Base-by-base conservation (phyloP, 2,329 filamentous ascomycete species). In the Knufia petricola region DNA sequence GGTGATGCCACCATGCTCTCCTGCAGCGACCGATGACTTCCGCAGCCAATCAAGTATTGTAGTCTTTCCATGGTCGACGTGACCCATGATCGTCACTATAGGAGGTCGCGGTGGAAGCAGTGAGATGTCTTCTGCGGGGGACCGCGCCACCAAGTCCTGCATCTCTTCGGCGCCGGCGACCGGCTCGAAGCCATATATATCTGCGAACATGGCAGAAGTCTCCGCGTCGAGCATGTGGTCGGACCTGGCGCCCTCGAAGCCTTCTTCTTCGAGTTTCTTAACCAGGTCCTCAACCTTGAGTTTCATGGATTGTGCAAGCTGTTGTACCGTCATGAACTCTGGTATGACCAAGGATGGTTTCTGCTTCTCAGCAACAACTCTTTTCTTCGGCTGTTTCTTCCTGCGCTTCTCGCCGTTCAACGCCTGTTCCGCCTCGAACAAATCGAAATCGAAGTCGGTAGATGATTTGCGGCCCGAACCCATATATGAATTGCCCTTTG, bases 1-100 rank as follows among this genome's bases (percentile, higher is more conserved):
- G 0, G 92, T 98, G 62, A 98, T 98, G 30, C 92, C 92, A 54
- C 92, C 92, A 62, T 95, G 89, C 64, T 98, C 92, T 47, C 84
- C 81, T 4, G 87, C 87, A 36, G 84, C 94, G 37, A 98, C 81
- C 4, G 88, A 95, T 1, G 89, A 92, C 59, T 95, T 94, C 31
- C 92, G 85, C 38, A 98, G 73, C 69, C 83, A 96, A 63, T 98
- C 92, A 8, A 98, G 74, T 36, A 98, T 81, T 0, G 94, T 98
- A 0, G 92, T 98, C 71, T 98, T 98, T 47, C 92, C 92, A 64
- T 98, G 92, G 63, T 98, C 94, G 59, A 98, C 92, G 56, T 98
- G 92, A 2, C 92, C 92, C 94, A 98, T 98, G 61, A 98, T 98
- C 0, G 94, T 96, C 32, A 98, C 89, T 30, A 98, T 87, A 0